phyloP scores from a whole-genome alignment of 139 green algal species.

The Haematococcus lacustris region DNA sequence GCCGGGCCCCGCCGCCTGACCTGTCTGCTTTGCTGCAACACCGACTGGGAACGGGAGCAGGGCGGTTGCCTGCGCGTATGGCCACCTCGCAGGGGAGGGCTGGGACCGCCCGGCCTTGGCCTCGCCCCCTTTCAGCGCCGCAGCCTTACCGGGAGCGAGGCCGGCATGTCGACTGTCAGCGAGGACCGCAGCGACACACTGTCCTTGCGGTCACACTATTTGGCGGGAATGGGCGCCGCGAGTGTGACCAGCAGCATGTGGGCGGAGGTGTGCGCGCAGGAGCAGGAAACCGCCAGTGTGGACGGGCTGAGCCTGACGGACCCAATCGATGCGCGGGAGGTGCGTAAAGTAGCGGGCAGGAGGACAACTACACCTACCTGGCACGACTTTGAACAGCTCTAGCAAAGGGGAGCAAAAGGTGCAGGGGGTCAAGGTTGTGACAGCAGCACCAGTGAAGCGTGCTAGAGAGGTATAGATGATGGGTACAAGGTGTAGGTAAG shows the following conservation, averaged over 20 bases:
- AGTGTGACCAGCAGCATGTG: slow-evolving; percentile 31
- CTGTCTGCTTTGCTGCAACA: no score
- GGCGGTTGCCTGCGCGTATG: slow-evolving; percentile 44
- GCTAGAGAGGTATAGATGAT: no score
- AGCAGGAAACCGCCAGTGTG: slow-evolving; percentile 20
- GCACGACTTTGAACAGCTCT: no score
- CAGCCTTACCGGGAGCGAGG: slow-evolving; percentile 14
- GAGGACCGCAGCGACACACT: slow-evolving; percentile 2
- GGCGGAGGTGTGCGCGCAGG: slow-evolving; percentile 23
- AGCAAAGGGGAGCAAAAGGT: no score
- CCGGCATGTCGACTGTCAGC: slow-evolving; percentile 6
- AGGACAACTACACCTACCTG: no score
- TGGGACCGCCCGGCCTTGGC: neutral
- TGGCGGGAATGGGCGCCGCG: neutral
- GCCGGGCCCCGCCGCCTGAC: neutral
- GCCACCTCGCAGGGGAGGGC: slow-evolving; percentile 17
- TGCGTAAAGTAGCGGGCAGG: no score
- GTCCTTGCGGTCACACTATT: slow-evolving; percentile 5
- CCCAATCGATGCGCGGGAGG: no score
- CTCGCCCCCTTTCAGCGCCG: neutral
- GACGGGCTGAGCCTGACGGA: slow-evolving; percentile 19
- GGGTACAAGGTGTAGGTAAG: no score
- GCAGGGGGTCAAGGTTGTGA: no score
- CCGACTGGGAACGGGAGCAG: slow-evolving; percentile 17
- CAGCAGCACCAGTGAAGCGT: no score